Base-by-base conservation (phyloP, 495 filamentous ascomycete genomes). In the Polyplosphaeria fusca region DNA sequence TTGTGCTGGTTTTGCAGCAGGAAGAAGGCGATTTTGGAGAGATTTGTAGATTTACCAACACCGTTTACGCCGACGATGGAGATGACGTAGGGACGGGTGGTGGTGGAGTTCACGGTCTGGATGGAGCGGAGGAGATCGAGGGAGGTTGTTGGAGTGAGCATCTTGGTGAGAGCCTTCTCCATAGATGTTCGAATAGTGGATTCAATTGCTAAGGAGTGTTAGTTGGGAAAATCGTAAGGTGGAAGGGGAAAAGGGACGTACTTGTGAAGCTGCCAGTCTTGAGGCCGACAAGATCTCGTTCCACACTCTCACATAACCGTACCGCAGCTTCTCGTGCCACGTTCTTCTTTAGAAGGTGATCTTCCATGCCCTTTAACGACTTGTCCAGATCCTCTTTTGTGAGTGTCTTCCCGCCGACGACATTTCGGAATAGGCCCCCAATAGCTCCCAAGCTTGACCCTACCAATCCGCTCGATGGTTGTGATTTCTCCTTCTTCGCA, bases 11-110 rank as follows among this genome's bases (percentile, higher is more conserved):
- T 97, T 70, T 98, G 94, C 20, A 98, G 77, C 11, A 98, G 79
- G 76, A 97, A 96, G 74, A 91, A 97, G 69, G 88, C 92, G 56
- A 98, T 93, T 73, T 98, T 98, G 68, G 88, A 89, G 16, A 98
- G 74, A 60, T 95, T 97, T 18, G 93, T 98, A 5, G 89, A 95
- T 73, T 98, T 98, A 67, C 93, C 93, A 43, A 98, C 93, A 22
- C 93, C 93, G 66, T 98, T 98, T 64, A 98, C 93, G 48, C 93
- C 93, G 27, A 98, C 94, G 50, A 98, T 95, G 26, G 89, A 94
- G 64, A 98, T 94, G 55, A 96, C 92, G 62, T 97, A 98, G 30
- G 93, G 93, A 12, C 91, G 82, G 23, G 77, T 75, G 41, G 81
- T 75, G 41, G 81, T 75, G 3, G 30, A 7, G 30, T 84, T 88